Evolutionary conservation across 2,329 filamentous ascomycete species (phyloP).

Genomic region (Westerdykella aurantiaca): DNA sequence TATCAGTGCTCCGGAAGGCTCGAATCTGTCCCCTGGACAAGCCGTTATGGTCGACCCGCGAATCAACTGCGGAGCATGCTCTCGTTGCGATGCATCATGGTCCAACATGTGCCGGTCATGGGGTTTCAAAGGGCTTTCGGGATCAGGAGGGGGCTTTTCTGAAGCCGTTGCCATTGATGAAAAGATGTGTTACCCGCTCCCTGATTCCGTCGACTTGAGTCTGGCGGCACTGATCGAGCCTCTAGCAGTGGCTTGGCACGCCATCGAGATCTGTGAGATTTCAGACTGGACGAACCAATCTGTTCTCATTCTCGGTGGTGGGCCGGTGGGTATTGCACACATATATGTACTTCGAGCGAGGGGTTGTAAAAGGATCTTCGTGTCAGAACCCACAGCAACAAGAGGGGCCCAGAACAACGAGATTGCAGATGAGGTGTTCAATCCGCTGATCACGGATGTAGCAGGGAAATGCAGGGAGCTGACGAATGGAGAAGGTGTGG

Average conservation of each 20-base stretch:
- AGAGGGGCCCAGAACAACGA: constrained; percentile 17
- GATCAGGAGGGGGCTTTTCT: constrained; percentile 24
- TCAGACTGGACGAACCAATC: constrained; percentile 9
- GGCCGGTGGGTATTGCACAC: constrained; percentile 25
- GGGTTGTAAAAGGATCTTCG: constrained; percentile 21
- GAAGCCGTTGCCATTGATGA: constrained; percentile 20
- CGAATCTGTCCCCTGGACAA: constrained; percentile 17
- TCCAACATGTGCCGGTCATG: constrained; percentile 19
- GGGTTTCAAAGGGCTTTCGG: constrained; percentile 24
- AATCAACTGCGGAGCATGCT: constrained; percentile 23
- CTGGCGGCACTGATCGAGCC: constrained; percentile 27
- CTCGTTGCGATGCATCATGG: constrained; percentile 9
- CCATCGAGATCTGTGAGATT: constrained; percentile 9
- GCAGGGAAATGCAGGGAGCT: constrained; percentile 21
- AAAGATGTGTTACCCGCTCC: constrained; percentile 17
- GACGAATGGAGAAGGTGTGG: constrained; percentile 26
- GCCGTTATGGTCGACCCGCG: constrained; percentile 27
- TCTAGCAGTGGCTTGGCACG: constrained; percentile 29
- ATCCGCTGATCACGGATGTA: constrained; percentile 24
- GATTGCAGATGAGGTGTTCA: constrained; percentile 22
- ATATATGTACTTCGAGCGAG: constrained; percentile 28
- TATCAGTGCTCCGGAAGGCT: constrained; percentile 12
- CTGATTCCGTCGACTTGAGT: constrained; percentile 18
- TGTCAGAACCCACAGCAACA: constrained; percentile 21
- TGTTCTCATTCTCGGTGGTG: constrained; percentile 23